Conservation (phyloP, 2,329 filamentous ascomycete genomes). For the Graphilbum sp. region DNA sequence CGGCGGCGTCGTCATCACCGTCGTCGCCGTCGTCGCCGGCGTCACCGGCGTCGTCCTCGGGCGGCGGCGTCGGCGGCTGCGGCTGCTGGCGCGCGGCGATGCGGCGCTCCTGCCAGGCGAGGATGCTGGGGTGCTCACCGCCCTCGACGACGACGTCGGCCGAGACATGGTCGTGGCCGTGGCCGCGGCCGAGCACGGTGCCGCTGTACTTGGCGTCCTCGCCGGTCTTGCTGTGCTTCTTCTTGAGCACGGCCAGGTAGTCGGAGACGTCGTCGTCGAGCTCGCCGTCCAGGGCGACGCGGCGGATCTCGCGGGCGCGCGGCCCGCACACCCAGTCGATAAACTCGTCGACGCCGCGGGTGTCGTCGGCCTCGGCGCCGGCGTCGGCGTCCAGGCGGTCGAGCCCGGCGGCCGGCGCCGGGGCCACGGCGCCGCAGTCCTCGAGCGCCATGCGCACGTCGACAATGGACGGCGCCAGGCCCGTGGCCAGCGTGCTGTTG, state of each 20-base stretch:
- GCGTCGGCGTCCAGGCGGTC: not conserved
- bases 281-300: constrained; percentile 58
- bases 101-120: constrained; percentile 41
- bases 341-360: constrained; percentile 62
- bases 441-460: constrained; percentile 78
- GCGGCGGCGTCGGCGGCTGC: constrained; percentile 2
- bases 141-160: constrained; percentile 63
- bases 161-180: constrained; percentile 40
- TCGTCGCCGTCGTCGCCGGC: not conserved
- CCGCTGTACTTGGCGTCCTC: constrained; percentile 77
- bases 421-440: constrained; percentile 59
- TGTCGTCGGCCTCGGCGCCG: constrained; percentile 58
- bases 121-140: constrained; percentile 48
- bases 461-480: constrained; percentile 46
- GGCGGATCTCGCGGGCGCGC: constrained; percentile 61
- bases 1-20: constrained; percentile 7
- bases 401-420: constrained; percentile 53
- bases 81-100: constrained; percentile 13
- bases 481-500: constrained; percentile 49
- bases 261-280: constrained; percentile 49
- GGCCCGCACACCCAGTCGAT: constrained; percentile 62
- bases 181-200: constrained; percentile 53
- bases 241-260: constrained; percentile 67
- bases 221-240: constrained; percentile 79
- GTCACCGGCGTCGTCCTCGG: constrained; percentile 5